These are phyloP conservation scores for Fagopyrum homotropicum DNA, from an alignment of 148 eudicot species.

Conservation along the genomic window DNA sequence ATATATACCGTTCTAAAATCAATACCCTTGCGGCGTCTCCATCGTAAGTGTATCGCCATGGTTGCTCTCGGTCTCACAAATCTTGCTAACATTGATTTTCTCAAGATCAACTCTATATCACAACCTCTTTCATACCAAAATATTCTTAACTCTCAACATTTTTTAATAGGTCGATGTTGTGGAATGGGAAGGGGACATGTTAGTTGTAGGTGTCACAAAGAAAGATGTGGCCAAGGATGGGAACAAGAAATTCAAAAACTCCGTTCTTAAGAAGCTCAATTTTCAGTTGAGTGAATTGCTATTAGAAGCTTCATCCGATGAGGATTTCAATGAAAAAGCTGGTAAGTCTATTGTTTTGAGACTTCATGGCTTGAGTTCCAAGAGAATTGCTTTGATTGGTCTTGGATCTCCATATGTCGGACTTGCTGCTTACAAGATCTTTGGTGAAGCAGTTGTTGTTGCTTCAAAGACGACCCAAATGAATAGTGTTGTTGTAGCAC, in stretches of 20 bases:
- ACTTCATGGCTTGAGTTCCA: conserved; percentile 68
- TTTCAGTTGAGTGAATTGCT: conserved; percentile 58
- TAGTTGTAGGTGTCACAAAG: conserved; percentile 81
- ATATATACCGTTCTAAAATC: too few species aligned
- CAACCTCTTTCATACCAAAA: too few species aligned
- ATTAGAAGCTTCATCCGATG: conserved; percentile 65
- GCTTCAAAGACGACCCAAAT: conserved; percentile 75
- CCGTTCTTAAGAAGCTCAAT: conserved; percentile 54
- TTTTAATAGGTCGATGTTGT: conserved; percentile 30
- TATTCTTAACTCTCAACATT: too few species aligned
- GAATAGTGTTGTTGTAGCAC: conserved; percentile 47
- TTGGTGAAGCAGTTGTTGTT: conserved; percentile 72
- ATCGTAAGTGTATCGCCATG: too few species aligned
- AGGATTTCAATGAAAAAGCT: conserved; percentile 75
- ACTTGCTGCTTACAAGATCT: conserved; percentile 40
- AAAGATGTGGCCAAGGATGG: conserved; percentile 78
- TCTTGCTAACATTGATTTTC: too few species aligned
- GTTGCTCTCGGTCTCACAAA: too few species aligned
- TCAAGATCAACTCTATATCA: too few species aligned
- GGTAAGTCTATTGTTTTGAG: conserved; percentile 71
- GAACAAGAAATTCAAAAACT: conserved; percentile 52
- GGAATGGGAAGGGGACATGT: conserved; percentile 94
- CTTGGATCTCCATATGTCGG: conserved; percentile 33
- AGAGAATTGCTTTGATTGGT: conserved; percentile 71
- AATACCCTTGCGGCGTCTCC: too few species aligned